Percentiles rank a stretch among this genome's conserved stretches.
These are phyloP conservation scores for Danielia reshetovae DNA, from an alignment of 805 yeast species.

Conservation along the genomic window DNA sequence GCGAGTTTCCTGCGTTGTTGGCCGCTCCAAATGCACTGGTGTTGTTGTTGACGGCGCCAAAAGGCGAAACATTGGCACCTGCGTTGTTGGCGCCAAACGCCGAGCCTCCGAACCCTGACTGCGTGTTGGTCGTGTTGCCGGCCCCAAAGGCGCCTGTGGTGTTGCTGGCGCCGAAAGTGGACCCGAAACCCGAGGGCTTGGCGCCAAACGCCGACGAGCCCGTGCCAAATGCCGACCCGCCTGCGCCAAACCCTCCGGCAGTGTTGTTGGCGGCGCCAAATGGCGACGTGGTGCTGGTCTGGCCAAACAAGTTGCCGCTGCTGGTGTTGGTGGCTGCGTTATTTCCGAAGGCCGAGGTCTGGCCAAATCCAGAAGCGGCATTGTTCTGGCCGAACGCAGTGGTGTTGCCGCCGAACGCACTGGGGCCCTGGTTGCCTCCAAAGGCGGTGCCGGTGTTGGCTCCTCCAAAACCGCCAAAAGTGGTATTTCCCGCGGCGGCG, in stretches of 20 bases:
- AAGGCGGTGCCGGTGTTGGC: constrained; percentile 13
- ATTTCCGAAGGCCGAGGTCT: constrained; percentile 34
- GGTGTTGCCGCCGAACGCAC: constrained; percentile 26
- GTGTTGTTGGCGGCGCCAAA: constrained; percentile 12
- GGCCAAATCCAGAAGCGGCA: constrained; percentile 19
- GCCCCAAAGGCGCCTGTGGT: constrained; percentile 3
- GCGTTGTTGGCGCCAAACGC: constrained; percentile 15
- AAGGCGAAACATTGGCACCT: constrained; percentile 12
- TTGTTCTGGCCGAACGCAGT: constrained; percentile 25
- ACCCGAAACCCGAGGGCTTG: constrained; percentile 5
- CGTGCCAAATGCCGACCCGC: constrained; percentile 16
- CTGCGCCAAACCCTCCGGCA: constrained; percentile 8
- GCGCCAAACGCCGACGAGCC: constrained; percentile 15
- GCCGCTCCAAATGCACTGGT: constrained; percentile 20
- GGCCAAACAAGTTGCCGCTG: constrained; percentile 19
- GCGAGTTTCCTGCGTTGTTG: constrained; percentile 10
- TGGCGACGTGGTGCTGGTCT: constrained; percentile 10
- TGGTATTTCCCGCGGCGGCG: constrained; percentile 12
- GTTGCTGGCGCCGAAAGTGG: constrained; percentile 10
- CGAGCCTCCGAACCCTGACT: constrained; percentile 10
- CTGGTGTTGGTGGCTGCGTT: constrained; percentile 19
- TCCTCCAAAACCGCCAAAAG: constrained; percentile 11
- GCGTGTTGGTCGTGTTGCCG: constrained; percentile 8
- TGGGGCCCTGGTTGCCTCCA: constrained; percentile 20
- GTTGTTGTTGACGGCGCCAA: constrained; percentile 4